Conservation (phyloP, 176 grass and related monocot species). For the Aegilops sharonensis region DNA sequence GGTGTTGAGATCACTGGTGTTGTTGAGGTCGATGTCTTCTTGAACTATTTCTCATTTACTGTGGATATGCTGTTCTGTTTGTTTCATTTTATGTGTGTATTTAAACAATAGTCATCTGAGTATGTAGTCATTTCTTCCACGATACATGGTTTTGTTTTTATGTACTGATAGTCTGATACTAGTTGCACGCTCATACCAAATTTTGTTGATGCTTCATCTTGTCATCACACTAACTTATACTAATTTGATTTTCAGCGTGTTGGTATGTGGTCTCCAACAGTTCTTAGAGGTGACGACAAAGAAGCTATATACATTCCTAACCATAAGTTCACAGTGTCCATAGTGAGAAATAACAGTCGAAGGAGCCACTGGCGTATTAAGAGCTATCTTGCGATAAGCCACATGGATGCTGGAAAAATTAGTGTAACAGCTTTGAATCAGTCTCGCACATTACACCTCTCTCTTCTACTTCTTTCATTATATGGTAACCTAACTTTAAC, state of each 20-base stretch:
- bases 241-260: constrained; percentile 79
- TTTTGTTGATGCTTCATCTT: constrained; percentile 9
- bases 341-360: constrained; percentile 84
- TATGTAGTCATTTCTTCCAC: constrained; percentile 19
- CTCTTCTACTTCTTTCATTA: not conserved
- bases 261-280: constrained; percentile 93
- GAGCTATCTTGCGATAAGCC: constrained; percentile 91
- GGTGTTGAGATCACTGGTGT: constrained; percentile 85
- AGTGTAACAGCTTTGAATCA: constrained; percentile 46
- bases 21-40: constrained; percentile 70
- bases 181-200: not conserved
- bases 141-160: constrained; percentile 11
- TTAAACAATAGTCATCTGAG: constrained; percentile 7
- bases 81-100: not conserved
- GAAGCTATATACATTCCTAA: constrained; percentile 97
- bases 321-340: constrained; percentile 96
- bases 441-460: not conserved
- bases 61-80: constrained; percentile 17
- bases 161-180: not conserved
- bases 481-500: constrained; percentile 24
- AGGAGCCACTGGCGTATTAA: constrained; percentile 98
- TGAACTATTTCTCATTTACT: not conserved
- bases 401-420: constrained; percentile 98
- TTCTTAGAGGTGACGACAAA: constrained; percentile 94
- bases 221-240: constrained; percentile 5